A percentile compares a stretch with the other conserved stretches of the same genome.
phyloP scores from a whole-genome alignment of 805 yeast genomes.

The Blastobotrys americana region DNA sequence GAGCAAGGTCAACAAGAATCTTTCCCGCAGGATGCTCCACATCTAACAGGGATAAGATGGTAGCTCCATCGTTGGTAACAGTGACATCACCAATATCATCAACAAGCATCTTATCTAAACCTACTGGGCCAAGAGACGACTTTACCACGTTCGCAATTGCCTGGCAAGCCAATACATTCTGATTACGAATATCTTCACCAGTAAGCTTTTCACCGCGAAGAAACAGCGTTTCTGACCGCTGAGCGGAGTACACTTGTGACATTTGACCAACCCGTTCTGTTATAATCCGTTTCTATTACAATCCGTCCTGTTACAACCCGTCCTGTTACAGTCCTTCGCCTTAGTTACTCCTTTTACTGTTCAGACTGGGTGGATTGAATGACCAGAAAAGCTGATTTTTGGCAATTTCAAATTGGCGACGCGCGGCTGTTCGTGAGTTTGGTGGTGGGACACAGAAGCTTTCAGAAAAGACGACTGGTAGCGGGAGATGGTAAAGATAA shows the following conservation, averaged over 20 bases:
- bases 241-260: conserved; percentile 64
- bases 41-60: conserved; percentile 80
- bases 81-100: conserved; percentile 99
- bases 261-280: no score
- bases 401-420: no score
- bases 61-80: conserved; percentile 98
- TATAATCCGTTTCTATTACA: no score
- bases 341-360: no score
- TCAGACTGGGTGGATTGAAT: no score
- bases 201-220: conserved; percentile 93
- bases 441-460: no score
- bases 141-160: conserved; percentile 80
- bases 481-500: no score
- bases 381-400: no score
- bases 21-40: conserved; percentile 99
- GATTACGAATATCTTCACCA: conserved; percentile 95
- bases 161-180: conserved; percentile 85
- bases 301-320: no score
- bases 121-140: conserved; percentile 96
- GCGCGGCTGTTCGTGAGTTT: no score
- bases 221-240: conserved; percentile 88
- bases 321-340: no score
- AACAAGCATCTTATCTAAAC: conserved; percentile 95
- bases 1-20: conserved; percentile 92
- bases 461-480: no score